Evolutionary conservation across 805 yeast genomes (phyloP).

Genomic region (Barnettozyma siamensis): DNA sequence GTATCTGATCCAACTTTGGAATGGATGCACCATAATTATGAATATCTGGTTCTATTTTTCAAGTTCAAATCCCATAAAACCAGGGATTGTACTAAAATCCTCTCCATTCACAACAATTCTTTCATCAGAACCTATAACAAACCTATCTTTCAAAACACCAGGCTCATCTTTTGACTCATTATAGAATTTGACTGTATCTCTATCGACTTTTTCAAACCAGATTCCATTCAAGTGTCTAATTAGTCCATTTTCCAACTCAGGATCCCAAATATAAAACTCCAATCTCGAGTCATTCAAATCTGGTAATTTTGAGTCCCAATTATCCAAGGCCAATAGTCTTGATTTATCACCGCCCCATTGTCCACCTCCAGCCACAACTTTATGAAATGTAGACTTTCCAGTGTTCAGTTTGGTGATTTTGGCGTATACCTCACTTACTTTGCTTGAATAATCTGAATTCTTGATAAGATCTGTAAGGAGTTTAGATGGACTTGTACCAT

Average conservation of each 20-base stretch:
- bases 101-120: not conserved
- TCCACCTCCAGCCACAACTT: slow-evolving; percentile 13
- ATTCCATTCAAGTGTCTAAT: not conserved
- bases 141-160: not conserved
- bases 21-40: no score
- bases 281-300: not conserved
- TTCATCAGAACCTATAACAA: not conserved
- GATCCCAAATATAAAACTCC: not conserved
- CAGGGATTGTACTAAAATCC: not conserved
- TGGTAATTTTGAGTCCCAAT: not conserved
- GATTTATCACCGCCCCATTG: slow-evolving; percentile 11
- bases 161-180: not conserved
- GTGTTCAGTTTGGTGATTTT: not conserved
- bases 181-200: not conserved
- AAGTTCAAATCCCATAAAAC: not conserved
- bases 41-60: not conserved
- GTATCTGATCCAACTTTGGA: no score
- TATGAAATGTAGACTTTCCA: not conserved
- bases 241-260: not conserved
- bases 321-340: slow-evolving; percentile 5
- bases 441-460: not conserved
- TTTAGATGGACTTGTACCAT: slow-evolving; percentile 5
- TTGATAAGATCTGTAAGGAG: slow-evolving; percentile 3
- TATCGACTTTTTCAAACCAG: not conserved
- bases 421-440: slow-evolving; percentile 5